Percentiles rank a stretch among this genome's conserved stretches.
These are phyloP conservation scores for Kodamaea fukazawae DNA, from an alignment of 805 yeast genomes.

Conservation along the genomic window DNA sequence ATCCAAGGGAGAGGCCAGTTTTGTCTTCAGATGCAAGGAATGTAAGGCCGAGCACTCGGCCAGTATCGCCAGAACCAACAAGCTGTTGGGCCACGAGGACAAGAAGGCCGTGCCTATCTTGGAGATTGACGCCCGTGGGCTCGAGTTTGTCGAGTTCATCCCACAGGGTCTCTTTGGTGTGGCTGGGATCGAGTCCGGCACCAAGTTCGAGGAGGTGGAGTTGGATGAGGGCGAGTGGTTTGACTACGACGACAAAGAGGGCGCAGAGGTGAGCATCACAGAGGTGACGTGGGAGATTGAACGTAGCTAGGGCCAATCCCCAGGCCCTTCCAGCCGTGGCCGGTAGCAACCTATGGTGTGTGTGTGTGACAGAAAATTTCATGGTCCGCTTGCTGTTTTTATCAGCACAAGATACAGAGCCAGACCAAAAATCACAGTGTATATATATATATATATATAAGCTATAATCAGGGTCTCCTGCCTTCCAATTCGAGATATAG, in stretches of 20 bases:
- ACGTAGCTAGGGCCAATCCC: constrained; percentile 1
- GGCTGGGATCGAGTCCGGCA: constrained; percentile 48
- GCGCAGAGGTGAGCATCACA: constrained; percentile 75
- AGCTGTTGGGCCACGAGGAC: constrained; percentile 36
- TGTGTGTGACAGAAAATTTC: background rate
- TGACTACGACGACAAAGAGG: constrained; percentile 87
- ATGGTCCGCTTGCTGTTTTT: background rate
- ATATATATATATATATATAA: too few species aligned
- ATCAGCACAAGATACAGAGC: too few species aligned
- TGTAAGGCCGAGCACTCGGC: constrained; percentile 51
- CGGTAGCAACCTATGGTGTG: too few species aligned
- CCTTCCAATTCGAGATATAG: too few species aligned
- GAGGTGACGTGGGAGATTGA: constrained; percentile 66
- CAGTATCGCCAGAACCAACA: constrained; percentile 29
- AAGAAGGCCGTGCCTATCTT: constrained; percentile 50
- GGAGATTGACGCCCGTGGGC: constrained; percentile 82
- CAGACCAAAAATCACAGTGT: too few species aligned
- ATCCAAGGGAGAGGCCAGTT: constrained; percentile 79
- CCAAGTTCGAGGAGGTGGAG: constrained; percentile 63
- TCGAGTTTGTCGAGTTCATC: constrained; percentile 65
- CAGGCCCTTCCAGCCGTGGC: too few species aligned
- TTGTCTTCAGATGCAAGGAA: constrained; percentile 69
- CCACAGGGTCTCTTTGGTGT: constrained; percentile 65
- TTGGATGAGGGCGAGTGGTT: constrained; percentile 85
- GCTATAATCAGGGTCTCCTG: too few species aligned